phyloP scores from a whole-genome alignment of 2,329 filamentous ascomycete genomes.

The Magnaporthales sp. region DNA sequence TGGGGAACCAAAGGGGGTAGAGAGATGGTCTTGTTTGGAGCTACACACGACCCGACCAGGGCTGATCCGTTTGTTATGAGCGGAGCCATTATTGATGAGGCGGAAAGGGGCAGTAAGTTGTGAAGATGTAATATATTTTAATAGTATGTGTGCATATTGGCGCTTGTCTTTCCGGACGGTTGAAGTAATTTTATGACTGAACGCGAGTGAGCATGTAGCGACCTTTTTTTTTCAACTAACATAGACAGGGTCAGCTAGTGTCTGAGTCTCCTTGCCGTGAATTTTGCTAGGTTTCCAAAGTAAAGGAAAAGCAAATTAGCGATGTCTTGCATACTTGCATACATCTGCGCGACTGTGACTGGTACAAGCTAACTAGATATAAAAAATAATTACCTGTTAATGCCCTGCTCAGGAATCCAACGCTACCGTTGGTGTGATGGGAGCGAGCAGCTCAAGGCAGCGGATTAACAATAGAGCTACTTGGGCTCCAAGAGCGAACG shows the following conservation, averaged over 20 bases:
- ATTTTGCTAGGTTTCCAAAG: too few relatives aligned
- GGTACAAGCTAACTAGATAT: background rate
- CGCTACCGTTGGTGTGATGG: background rate
- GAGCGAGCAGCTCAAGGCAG: background rate
- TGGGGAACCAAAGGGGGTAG: conserved; percentile 59
- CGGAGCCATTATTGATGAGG: conserved; percentile 33
- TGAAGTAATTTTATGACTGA: too few relatives aligned
- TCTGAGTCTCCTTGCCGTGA: background rate
- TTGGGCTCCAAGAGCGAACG: background rate
- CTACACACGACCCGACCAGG: background rate
- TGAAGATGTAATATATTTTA: conserved; percentile 16
- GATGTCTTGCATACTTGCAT: background rate
- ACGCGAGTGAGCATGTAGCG: too few relatives aligned
- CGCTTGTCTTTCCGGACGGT: too few relatives aligned
- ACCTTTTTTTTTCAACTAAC: background rate
- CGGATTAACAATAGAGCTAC: background rate
- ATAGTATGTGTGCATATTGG: background rate
- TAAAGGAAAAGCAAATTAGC: background rate
- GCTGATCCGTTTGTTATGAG: conserved; percentile 39
- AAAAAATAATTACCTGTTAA: too few relatives aligned
- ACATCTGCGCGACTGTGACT: background rate
- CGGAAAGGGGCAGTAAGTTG: conserved; percentile 24
- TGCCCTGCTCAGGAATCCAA: too few relatives aligned
- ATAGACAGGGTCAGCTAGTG: background rate
- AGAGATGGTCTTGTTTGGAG: conserved; percentile 34